Base-by-base conservation (phyloP, 1,284 basidiomycete genomes). In the Malassezia pachydermatis region DNA sequence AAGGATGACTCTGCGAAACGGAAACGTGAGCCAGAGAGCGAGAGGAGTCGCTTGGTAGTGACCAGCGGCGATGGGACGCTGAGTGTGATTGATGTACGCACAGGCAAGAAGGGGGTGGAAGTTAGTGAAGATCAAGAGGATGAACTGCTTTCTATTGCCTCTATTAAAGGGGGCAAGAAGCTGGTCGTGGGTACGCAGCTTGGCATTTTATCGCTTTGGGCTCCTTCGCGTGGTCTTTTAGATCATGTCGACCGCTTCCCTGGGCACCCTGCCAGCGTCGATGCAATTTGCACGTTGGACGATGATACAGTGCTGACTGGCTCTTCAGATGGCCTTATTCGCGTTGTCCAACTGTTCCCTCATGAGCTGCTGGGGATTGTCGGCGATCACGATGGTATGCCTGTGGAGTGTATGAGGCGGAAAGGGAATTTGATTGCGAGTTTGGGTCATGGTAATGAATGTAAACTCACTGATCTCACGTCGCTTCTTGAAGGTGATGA, bases 201-300 rank as follows among this genome's bases (percentile, higher is more conserved):
- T 16, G 90, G 90, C 40, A 83, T 90, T n/a, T 75, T 96, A 4
- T 86, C 84, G 3, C 79, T 95, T 43, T 95, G 90, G 77, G 86
- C 89, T 65, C 80, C 85, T 14, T 81, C 77, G 35, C 82, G 80
- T 55, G 90, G 89, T 2, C 87, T 86, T 80, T 82, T 81, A 2
- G 90, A 95, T 70, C 89, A 88, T 65, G 87, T 95, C 4, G 90
- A 95, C 72, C 81, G 90, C 29, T 80, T 95, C 42, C 86, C 88
- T 24, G 90, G 87, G 80, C 94, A 63, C 46, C 72, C 61, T 10
- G 83, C 85, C 3, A 73, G 78, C 10, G 77, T 78, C n/a, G 78
- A 80, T 56, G 76, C 81, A 13, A 78, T 83, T 55, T 76, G 80
- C 10, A 73, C 79, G 20, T 81, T 80, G 45, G 87, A 85, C 1